Percentiles rank a stretch among this genome's conserved stretches.
Conservation (phyloP, 306 rosid genomes). For the Arachis hypogaea region DNA sequence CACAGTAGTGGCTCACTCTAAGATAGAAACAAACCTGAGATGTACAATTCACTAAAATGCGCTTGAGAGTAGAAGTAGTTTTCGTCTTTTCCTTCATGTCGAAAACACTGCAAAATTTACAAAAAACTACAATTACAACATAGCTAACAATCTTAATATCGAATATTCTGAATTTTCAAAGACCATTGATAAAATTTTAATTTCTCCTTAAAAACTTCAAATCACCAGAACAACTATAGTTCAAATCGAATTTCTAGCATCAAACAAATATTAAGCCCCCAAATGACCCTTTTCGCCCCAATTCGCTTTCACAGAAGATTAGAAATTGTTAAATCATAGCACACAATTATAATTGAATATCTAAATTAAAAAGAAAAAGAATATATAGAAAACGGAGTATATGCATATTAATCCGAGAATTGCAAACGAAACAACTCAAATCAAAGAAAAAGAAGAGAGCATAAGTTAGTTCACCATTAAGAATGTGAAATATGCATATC, state of each 20-base stretch:
- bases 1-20: slow-evolving; percentile 15
- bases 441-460: background rate
- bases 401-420: background rate
- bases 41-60: slow-evolving; percentile 74
- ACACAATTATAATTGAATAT: background rate
- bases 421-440: background rate
- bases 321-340: background rate
- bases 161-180: slow-evolving; percentile 15
- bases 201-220: background rate
- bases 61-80: slow-evolving; percentile 64
- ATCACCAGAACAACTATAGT: background rate
- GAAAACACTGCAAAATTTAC: slow-evolving; percentile 49
- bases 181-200: background rate
- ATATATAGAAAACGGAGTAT: background rate
- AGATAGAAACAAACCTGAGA: slow-evolving; percentile 68
- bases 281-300: background rate
- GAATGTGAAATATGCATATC: slow-evolving; percentile 7
- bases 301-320: slow-evolving; percentile 18
- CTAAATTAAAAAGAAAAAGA: background rate
- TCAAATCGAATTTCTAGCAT: slow-evolving; percentile 24
- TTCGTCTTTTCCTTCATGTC: slow-evolving; percentile 84
- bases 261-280: slow-evolving; percentile 27
- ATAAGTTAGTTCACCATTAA: slow-evolving; percentile 33
- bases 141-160: background rate
- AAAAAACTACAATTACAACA: slow-evolving; percentile 19